These are phyloP conservation scores for Pleoardoris graminearum DNA, from an alignment of 2,329 filamentous ascomycete genomes.

Conservation along the genomic window DNA sequence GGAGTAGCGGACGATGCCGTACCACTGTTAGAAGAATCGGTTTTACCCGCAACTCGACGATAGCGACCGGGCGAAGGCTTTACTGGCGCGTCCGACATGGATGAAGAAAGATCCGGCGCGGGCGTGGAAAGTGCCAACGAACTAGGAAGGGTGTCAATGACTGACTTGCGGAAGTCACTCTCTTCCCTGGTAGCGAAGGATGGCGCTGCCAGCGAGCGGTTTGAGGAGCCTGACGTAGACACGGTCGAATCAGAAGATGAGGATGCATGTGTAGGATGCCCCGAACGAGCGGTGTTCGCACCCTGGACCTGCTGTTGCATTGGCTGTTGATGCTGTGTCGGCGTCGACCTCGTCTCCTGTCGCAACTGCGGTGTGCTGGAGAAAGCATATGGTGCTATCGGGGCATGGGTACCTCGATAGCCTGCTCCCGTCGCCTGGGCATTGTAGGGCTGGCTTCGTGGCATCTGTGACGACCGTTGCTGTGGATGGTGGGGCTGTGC, in stretches of 20 bases:
- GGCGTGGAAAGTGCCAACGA: conserved; percentile 56
- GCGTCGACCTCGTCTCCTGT: conserved; percentile 59
- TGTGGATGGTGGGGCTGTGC: conserved; percentile 43
- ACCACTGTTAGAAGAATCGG: conserved; percentile 51
- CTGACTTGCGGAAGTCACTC: conserved; percentile 45
- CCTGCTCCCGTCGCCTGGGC: conserved; percentile 42
- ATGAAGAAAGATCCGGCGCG: conserved; percentile 60
- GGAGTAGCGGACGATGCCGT: conserved; percentile 32
- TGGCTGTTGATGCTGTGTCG: conserved; percentile 54
- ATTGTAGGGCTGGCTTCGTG: conserved; percentile 50
- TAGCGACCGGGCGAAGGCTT: conserved; percentile 84
- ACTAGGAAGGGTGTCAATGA: conserved; percentile 44
- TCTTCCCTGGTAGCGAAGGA: conserved; percentile 55
- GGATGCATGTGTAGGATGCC: conserved; percentile 45
- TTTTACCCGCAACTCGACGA: conserved; percentile 65
- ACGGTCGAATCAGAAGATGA: conserved; percentile 49
- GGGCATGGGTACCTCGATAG: conserved; percentile 50
- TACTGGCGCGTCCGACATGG: conserved; percentile 58
- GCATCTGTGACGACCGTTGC: conserved; percentile 47
- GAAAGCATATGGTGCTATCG: conserved; percentile 56
- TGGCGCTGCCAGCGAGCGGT: conserved; percentile 47
- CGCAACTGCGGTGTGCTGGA: conserved; percentile 58
- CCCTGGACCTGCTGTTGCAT: conserved; percentile 33
- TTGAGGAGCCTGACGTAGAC: conserved; percentile 56
- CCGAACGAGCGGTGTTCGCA: conserved; percentile 32